Conservation (phyloP, 2,329 filamentous ascomycete genomes). For the Chaetomiaceae sp. region DNA sequence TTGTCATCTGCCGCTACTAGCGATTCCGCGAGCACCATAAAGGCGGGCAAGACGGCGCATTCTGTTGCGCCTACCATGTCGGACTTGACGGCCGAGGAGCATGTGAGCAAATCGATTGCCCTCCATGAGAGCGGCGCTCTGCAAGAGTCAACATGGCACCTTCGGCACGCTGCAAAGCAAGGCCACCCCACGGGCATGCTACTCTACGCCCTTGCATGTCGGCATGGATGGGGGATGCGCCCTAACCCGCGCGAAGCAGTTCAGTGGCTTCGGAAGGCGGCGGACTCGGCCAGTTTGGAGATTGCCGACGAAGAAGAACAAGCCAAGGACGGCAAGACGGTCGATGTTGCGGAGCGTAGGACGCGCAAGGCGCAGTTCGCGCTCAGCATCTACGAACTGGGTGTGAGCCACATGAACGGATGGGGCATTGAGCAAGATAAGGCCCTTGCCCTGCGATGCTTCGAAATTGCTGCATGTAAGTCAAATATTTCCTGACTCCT, state of each 20-base stretch:
- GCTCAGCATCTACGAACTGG: slow-evolving; percentile 91
- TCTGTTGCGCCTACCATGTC: slow-evolving; percentile 53
- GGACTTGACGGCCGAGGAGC: slow-evolving; percentile 78
- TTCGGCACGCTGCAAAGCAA: slow-evolving; percentile 80
- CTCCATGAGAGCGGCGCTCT: slow-evolving; percentile 83
- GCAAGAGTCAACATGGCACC: slow-evolving; percentile 92
- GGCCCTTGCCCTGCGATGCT: slow-evolving; percentile 79
- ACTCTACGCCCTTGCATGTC: slow-evolving; percentile 87
- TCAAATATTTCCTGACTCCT: slow-evolving; percentile 21
- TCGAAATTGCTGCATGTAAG: slow-evolving; percentile 87
- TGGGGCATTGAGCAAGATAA: slow-evolving; percentile 97
- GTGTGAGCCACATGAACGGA: slow-evolving; percentile 95
- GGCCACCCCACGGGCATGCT: slow-evolving; percentile 93
- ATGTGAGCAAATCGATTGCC: slow-evolving; percentile 83
- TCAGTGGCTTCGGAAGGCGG: slow-evolving; percentile 85
- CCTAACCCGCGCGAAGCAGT: slow-evolving; percentile 87
- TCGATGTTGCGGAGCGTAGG: slow-evolving; percentile 67
- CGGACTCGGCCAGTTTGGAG: slow-evolving; percentile 76
- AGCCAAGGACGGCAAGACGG: slow-evolving; percentile 56
- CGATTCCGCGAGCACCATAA: slow-evolving; percentile 53
- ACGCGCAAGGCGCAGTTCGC: slow-evolving; percentile 90
- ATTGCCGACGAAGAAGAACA: slow-evolving; percentile 76
- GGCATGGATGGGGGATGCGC: slow-evolving; percentile 97
- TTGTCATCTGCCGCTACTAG: slow-evolving; percentile 48
- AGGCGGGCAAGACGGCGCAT: slow-evolving; percentile 39